A percentile compares a stretch with the other conserved stretches of the same genome.
These are phyloP conservation scores for Ascosphaera acerosa DNA, from an alignment of 2,329 filamentous ascomycete species.

Conservation along the genomic window DNA sequence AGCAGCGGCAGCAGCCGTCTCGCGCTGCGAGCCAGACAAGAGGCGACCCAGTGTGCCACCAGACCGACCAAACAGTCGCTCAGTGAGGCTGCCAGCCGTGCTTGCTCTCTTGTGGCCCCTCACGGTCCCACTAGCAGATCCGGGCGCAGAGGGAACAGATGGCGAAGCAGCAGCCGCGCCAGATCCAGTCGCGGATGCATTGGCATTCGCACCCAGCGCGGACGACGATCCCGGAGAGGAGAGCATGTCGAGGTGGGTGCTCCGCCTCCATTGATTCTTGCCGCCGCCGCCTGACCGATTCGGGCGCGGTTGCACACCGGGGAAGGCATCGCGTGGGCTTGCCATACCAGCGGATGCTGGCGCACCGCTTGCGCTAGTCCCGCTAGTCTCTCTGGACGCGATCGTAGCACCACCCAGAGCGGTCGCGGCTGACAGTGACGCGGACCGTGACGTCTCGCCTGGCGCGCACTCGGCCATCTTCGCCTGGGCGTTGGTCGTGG, in stretches of 20 bases:
- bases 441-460: neutral
- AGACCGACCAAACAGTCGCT: conserved; percentile 62
- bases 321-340: neutral
- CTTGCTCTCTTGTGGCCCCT: conserved; percentile 39
- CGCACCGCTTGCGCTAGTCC: no score
- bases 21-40: neutral
- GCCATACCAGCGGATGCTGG: no score
- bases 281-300: neutral
- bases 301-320: neutral
- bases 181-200: no score
- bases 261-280: neutral
- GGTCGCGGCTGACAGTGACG: neutral
- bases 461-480: neutral
- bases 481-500: conserved; percentile 62
- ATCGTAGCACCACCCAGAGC: neutral
- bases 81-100: conserved; percentile 57
- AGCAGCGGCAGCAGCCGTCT: neutral
- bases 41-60: conserved; percentile 44
- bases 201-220: conserved; percentile 27
- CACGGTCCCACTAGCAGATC: neutral
- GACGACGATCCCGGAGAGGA: conserved; percentile 41
- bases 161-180: neutral
- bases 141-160: neutral
- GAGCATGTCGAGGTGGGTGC: conserved; percentile 16
- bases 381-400: neutral